phyloP scores from a whole-genome alignment of 1,284 basidiomycete species.

The Microbotryum saponariae region DNA sequence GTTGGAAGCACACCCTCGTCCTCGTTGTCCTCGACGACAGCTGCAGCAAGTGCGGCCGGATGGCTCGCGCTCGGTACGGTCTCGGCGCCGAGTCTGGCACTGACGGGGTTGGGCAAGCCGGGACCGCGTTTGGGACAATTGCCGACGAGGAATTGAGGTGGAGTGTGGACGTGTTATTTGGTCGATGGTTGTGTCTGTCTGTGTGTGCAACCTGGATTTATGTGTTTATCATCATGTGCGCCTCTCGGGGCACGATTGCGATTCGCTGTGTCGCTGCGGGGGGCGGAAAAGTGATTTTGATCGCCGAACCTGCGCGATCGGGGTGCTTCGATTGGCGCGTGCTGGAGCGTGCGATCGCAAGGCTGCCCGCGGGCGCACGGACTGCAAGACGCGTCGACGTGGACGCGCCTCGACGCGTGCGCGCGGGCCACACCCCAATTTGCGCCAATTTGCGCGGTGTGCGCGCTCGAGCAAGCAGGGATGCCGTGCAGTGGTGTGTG shows the following conservation, averaged over 20 bases:
- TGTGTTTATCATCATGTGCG: too few species aligned
- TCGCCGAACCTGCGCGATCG: too few species aligned
- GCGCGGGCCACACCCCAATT: not conserved
- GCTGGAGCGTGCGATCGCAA: too few species aligned
- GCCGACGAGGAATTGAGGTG: constrained; percentile 7
- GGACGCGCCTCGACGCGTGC: constrained; percentile 1
- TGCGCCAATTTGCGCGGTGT: not conserved
- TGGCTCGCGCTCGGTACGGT: not conserved
- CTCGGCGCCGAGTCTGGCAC: constrained; percentile 6
- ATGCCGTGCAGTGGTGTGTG: too few species aligned
- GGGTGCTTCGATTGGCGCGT: too few species aligned
- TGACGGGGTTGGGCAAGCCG: constrained; percentile 14
- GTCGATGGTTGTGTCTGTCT: not conserved
- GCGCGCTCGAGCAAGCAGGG: too few species aligned
- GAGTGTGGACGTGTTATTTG: not conserved
- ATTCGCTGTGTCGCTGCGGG: too few species aligned
- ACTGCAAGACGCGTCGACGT: not conserved
- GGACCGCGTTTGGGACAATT: constrained; percentile 22
- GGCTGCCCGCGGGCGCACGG: too few species aligned
- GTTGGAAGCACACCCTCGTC: not conserved
- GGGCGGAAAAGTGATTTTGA: too few species aligned
- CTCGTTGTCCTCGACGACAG: not conserved
- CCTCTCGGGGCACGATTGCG: too few species aligned
- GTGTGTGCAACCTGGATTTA: too few species aligned
- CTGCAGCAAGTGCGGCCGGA: not conserved